Evolutionary conservation across 2,329 filamentous ascomycete genomes (phyloP).

Genomic region (Penicillium polonicum): DNA sequence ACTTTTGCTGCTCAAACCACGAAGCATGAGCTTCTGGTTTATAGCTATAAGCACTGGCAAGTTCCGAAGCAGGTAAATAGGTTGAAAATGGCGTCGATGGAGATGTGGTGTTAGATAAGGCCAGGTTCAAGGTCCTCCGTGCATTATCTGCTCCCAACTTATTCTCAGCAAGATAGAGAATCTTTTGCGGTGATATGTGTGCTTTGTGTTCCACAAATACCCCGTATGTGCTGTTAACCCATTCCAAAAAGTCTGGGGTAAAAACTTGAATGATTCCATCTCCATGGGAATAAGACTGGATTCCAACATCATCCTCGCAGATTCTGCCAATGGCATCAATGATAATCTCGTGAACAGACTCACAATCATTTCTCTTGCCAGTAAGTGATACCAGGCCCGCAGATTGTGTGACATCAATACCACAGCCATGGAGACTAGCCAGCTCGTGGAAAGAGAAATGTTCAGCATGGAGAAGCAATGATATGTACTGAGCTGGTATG

Average conservation of each 20-base stretch:
- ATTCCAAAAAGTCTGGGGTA: slow-evolving; percentile 32
- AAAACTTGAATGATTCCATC: slow-evolving; percentile 19
- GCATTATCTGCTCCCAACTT: slow-evolving; percentile 33
- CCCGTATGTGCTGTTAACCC: slow-evolving; percentile 33
- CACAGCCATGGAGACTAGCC: slow-evolving; percentile 34
- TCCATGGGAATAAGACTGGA: slow-evolving; percentile 19
- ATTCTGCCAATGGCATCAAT: slow-evolving; percentile 32
- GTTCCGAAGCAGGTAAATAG: slow-evolving; percentile 33
- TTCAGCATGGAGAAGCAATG: slow-evolving; percentile 34
- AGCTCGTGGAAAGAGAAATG: slow-evolving; percentile 40
- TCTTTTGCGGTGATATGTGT: slow-evolving; percentile 22
- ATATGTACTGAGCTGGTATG: slow-evolving; percentile 29
- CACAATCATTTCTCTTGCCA: slow-evolving; percentile 33
- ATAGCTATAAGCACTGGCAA: slow-evolving; percentile 28
- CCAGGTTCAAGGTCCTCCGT: slow-evolving; percentile 37
- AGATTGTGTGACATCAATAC: slow-evolving; percentile 38
- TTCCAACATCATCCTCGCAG: slow-evolving; percentile 28
- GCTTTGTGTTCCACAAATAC: slow-evolving; percentile 29
- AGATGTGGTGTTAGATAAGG: slow-evolving; percentile 22
- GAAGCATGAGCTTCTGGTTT: slow-evolving; percentile 24
- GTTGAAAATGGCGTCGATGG: slow-evolving; percentile 34
- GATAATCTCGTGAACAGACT: slow-evolving; percentile 36
- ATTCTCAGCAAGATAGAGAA: slow-evolving; percentile 37
- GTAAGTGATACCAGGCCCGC: slow-evolving; percentile 39
- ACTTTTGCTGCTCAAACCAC: slow-evolving; percentile 33